Conservation (phyloP, 2,329 filamentous ascomycete genomes). For the Colletotrichum liaoningense region DNA sequence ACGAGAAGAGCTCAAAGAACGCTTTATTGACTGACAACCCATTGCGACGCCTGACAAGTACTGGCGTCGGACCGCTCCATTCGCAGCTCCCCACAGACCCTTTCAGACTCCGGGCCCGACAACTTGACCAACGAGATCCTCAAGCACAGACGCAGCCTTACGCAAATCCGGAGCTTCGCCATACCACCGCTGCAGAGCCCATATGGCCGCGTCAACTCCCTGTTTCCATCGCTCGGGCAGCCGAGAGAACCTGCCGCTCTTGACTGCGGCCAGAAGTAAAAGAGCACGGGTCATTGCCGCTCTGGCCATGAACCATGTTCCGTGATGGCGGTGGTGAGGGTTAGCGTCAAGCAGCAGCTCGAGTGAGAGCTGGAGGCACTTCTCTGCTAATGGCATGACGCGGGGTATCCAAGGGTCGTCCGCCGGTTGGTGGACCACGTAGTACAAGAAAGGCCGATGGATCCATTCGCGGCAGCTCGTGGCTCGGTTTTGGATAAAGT, state of each 20-base stretch:
- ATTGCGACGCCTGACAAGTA: neutral
- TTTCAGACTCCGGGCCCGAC: constrained; percentile 20
- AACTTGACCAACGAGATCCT: constrained; percentile 24
- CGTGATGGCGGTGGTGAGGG: constrained; percentile 46
- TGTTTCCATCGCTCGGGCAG: constrained; percentile 38
- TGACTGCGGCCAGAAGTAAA: constrained; percentile 42
- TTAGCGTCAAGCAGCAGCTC: constrained; percentile 37
- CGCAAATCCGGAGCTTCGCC: constrained; percentile 38
- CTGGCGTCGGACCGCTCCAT: neutral
- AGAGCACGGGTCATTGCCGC: constrained; percentile 39
- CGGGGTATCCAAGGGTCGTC: constrained; percentile 27
- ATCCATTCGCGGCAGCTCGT: constrained; percentile 41
- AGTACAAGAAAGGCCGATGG: constrained; percentile 46
- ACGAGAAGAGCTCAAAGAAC: neutral
- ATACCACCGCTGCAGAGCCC: constrained; percentile 37
- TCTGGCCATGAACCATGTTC: constrained; percentile 43
- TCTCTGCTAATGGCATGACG: constrained; percentile 37
- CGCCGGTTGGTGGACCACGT: constrained; percentile 39
- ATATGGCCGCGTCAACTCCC: constrained; percentile 37
- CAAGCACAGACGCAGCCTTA: constrained; percentile 27
- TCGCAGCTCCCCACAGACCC: constrained; percentile 1
- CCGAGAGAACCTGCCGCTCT: constrained; percentile 22
- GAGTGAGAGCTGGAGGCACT: constrained; percentile 39
- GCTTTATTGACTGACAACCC: neutral
- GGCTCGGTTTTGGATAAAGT: constrained; percentile 39